Percentiles rank a stretch among this genome's conserved stretches.
Evolutionary conservation across 805 yeast species (phyloP).

Genomic region (Candida montana): DNA sequence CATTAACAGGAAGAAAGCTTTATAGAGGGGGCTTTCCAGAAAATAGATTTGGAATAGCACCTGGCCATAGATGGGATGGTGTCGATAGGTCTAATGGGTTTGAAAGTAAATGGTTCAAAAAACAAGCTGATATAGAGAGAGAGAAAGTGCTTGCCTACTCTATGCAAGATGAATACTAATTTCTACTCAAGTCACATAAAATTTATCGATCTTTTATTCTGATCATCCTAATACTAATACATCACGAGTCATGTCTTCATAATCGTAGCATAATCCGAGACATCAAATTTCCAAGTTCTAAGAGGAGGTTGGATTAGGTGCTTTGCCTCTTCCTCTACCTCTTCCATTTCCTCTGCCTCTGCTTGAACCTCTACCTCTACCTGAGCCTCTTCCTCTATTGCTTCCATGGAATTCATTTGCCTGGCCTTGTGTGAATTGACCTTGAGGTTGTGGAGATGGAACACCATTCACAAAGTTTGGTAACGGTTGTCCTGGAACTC

Average conservation of each 20-base stretch:
- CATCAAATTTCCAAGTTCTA: neutral
- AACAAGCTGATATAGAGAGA: conserved; percentile 32
- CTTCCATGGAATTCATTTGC: conserved; percentile 10
- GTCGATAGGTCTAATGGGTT: conserved; percentile 86
- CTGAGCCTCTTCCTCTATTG: conserved; percentile 12
- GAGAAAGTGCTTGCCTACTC: conserved; percentile 29
- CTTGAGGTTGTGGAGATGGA: neutral
- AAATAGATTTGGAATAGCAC: conserved; percentile 70
- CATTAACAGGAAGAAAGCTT: conserved; percentile 45
- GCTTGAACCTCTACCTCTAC: conserved; percentile 20
- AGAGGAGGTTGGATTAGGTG: neutral
- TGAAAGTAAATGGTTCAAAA: conserved; percentile 54
- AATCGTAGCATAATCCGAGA: neutral
- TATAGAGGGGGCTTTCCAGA: conserved; percentile 53
- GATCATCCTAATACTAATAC: neutral
- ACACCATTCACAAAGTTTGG: conserved; percentile 2
- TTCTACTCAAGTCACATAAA: neutral
- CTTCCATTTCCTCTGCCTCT: conserved; percentile 12
- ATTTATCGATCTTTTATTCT: too few relatives aligned
- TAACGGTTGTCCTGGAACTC: conserved; percentile 17
- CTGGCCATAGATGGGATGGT: conserved; percentile 91
- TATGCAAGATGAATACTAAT: conserved; percentile 34
- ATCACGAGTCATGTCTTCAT: neutral
- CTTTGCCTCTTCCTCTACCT: conserved; percentile 1
- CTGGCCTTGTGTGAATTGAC: neutral